Base-by-base conservation (phyloP, 2,329 filamentous ascomycete species). In the Lasiodiplodia hormozganensis region DNA sequence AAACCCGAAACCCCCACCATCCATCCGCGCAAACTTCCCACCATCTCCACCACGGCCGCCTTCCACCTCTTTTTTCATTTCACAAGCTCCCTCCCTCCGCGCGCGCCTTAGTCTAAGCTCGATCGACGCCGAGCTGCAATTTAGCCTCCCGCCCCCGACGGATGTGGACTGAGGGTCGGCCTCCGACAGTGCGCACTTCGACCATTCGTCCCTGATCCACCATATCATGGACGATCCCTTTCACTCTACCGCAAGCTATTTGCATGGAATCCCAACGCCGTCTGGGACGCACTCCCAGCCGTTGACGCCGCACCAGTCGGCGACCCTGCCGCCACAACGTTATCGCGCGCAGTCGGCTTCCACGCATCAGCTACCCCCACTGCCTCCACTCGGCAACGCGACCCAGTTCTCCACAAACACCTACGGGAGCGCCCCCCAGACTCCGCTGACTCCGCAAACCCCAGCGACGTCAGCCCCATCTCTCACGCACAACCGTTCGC, bases 401-500 rank as follows among this genome's bases (percentile, higher is more conserved):
- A 58, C 52, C 66, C 68, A 69, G 34, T 69, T 65, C 68, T 60
- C 68, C 62, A 65, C 68, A 69, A 69, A 60, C 68, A 49, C 56
- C 49, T 69, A 69, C 68, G 68, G 68, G 56, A 69, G 68, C 38
- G 68, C 68, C 8, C 68, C 78, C 62, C 78, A 80, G 73, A 60
- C 73, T 68, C 77, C 73, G 71, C 40, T 71, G 71, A 51, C 73
- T 75, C 40, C 72, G 70, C 76, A 79, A 71, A 67, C 76, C 77
- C 11, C 77, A 76, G 7, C 69, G 70, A 14, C 74, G 71, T 58
- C 75, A 76, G 74, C 75, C 43, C 70, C 77, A 36, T 65, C 69
- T 23, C 38, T 68, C 18, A 76, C 74, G 70, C 72, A 74, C 38
- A 73, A 70, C 62, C 73, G 73, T 51, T 72, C 74, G 57, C 78